Evolutionary conservation across 495 filamentous ascomycete species (phyloP).

Genomic region (Tuber calosporum): DNA sequence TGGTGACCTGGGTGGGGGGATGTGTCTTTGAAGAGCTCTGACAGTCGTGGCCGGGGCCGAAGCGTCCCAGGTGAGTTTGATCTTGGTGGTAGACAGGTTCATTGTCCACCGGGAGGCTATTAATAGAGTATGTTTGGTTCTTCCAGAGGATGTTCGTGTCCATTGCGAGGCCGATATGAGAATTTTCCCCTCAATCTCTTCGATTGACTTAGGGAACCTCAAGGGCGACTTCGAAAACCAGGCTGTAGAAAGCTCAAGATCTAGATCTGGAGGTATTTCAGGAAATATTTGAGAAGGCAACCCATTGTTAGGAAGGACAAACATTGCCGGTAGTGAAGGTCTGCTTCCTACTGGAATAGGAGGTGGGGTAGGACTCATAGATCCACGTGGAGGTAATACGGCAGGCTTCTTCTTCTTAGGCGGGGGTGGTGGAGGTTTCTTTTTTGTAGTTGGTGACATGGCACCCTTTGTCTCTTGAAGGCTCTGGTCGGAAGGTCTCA

Average conservation of each 20-base stretch:
- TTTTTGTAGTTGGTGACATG: slow-evolving; percentile 43
- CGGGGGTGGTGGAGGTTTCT: slow-evolving; percentile 61
- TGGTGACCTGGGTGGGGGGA: slow-evolving; percentile 40
- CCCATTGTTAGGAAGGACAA: slow-evolving; percentile 30
- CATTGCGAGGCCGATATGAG: slow-evolving; percentile 26
- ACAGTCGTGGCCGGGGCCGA: slow-evolving; percentile 43
- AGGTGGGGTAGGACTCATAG: slow-evolving; percentile 15
- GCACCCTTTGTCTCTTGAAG: too few relatives aligned
- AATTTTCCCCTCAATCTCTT: slow-evolving; percentile 31
- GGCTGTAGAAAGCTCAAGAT: slow-evolving; percentile 41
- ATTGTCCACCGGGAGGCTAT: slow-evolving; percentile 41
- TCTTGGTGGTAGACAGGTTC: slow-evolving; percentile 43
- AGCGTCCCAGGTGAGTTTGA: slow-evolving; percentile 45
- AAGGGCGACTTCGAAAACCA: slow-evolving; percentile 44
- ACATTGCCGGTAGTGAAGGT: slow-evolving; percentile 18
- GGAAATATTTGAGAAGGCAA: slow-evolving; percentile 21
- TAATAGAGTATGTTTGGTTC: slow-evolving; percentile 42
- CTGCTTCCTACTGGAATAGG: slow-evolving; percentile 24
- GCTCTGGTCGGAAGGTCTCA: neutral
- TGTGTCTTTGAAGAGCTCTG: slow-evolving; percentile 44
- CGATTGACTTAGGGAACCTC: slow-evolving; percentile 40
- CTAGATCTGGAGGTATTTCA: slow-evolving; percentile 41
- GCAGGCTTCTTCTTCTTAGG: slow-evolving; percentile 59
- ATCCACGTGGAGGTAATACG: slow-evolving; percentile 28
- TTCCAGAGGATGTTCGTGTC: slow-evolving; percentile 39